Base-by-base conservation (phyloP, 2,329 filamentous ascomycete species). In the Pyrenochaeta sp. region DNA sequence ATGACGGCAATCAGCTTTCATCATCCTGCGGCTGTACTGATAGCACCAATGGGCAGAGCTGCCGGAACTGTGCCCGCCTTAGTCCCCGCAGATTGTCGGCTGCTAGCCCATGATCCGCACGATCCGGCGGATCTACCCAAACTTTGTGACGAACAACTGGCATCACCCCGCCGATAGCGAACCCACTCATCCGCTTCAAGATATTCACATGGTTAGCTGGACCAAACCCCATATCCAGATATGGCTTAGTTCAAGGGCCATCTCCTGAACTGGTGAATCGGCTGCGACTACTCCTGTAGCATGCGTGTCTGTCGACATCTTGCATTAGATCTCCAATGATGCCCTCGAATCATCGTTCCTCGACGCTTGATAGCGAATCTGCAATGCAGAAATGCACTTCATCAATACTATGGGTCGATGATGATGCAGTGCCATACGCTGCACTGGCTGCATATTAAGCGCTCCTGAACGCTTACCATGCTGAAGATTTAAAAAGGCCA, bases 101-200 rank as follows among this genome's bases (percentile, higher is more conserved):
- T 18, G 20, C 15, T 15, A 34, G 4, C 29, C n/a, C 3, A 38
- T 48, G 51, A 53, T 58, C 56, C 47, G 50, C 56, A 31, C 26
- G 34, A 50, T 48, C 43, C 45, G 38, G 45, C 41, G 41, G 21
- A 30, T 20, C 22, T 20, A 26, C 24, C 24, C 43, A 32, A 38
- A 44, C 38, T 40, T n/a, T 46, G 41, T 58, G 47, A 56, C 48
- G 56, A 58, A 43, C 31, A 19, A 29, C 18, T 28, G 51, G 44
- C 54, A 48, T 47, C 24, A 42, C 26, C 20, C 19, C 22, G 22
- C 39, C 21, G 29, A 41, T 36, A 38, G n/a, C 13, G 42, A 22
- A 22, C 27, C 24, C 11, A 22, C n/a, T 35, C 31, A 13, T 42
- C 26, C 36, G 37, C 43, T 48, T 28, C 35, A 26, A 23, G 30